Evolutionary conservation across 2,329 filamentous ascomycete species (phyloP), one percentile per base, ranked within the genome.

Genomic region (Lojkania enalia): DNA sequence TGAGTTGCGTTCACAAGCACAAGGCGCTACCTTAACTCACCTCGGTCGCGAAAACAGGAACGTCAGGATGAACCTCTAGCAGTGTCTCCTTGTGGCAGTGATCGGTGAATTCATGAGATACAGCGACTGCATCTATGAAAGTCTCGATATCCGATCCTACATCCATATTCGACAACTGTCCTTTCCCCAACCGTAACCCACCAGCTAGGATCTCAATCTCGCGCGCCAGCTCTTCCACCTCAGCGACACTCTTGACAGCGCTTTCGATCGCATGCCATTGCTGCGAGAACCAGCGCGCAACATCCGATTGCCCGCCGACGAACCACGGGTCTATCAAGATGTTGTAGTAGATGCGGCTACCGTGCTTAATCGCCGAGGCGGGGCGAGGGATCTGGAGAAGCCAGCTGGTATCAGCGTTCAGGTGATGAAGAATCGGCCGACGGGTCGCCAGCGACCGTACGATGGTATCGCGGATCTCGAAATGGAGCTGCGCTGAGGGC

Each of bases 351-450:
- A 72, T 69, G 14, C 77, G 75, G 38, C 58, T 61, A n/a, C 67
- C 67, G 30, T 74, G 71, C 36, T 65, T 71, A 16, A 70, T 57
- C 2, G 69, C 68, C 20, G 68, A 65, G 0, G 68, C 56, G 4
- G 81, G 82, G 33, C 78, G 76, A 1, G 83, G 82, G 6, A 87
- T 71, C 48, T 84, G 82, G n/a, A 86, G 69, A 2, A 87, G 72
- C 83, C 84, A 87, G 16, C 78, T 81, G 3, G 82, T 85, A 67
- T 87, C 83, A 54, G 79, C 83, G 63, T 86, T 86, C 21, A 87
- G 73, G 63, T 86, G 83, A 40, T 81, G 79, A 6, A 87, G 74
- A 30, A 86, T 60, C 1, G 80, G 80, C 19, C 77, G 71, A 30
- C 70, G 72, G 38, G 67, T 66, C 20, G 68, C 63, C 36, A 76